Evolutionary conservation across 805 yeast genomes (phyloP).

Genomic region (Yarrowia sp.): DNA sequence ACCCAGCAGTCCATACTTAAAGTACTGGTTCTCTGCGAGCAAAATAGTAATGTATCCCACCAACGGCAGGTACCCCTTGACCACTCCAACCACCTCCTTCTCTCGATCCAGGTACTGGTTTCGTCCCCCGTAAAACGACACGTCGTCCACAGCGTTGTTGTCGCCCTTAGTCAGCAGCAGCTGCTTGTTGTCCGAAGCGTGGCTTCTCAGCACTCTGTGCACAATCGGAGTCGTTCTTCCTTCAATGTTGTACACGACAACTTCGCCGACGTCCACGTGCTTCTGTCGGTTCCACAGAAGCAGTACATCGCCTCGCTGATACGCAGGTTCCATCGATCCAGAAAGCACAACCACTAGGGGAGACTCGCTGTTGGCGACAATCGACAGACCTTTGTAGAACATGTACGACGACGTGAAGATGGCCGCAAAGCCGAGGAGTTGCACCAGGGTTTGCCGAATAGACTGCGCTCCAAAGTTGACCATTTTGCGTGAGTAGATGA

Average conservation of each 20-base stretch:
- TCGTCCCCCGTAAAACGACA: conserved; percentile 74
- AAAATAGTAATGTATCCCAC: conserved; percentile 90
- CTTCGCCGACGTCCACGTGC: conserved; percentile 75
- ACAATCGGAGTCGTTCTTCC: conserved; percentile 91
- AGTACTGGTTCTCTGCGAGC: conserved; percentile 82
- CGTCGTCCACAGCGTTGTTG: conserved; percentile 88
- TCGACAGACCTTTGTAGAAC: conserved; percentile 81
- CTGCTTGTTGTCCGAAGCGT: conserved; percentile 52
- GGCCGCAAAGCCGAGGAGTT: conserved; percentile 68
- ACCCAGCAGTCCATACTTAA: conserved; percentile 75
- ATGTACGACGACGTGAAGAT: conserved; percentile 86
- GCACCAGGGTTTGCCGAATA: conserved; percentile 36
- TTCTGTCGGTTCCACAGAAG: conserved; percentile 84
- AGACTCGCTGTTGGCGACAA: conserved; percentile 77
- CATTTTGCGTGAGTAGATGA: too few species aligned
- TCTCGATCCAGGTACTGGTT: conserved; percentile 75
- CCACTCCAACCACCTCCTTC: conserved; percentile 76
- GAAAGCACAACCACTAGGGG: conserved; percentile 96
- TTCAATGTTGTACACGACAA: conserved; percentile 85
- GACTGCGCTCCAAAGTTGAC: conserved; percentile 24
- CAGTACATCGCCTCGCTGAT: conserved; percentile 93
- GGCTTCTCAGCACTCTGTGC: conserved; percentile 89
- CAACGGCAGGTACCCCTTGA: conserved; percentile 85
- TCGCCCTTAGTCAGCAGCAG: conserved; percentile 91
- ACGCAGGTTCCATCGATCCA: conserved; percentile 99